phyloP scores from a whole-genome alignment of 352 stramenopile species.

The Pythium dissotocum region DNA sequence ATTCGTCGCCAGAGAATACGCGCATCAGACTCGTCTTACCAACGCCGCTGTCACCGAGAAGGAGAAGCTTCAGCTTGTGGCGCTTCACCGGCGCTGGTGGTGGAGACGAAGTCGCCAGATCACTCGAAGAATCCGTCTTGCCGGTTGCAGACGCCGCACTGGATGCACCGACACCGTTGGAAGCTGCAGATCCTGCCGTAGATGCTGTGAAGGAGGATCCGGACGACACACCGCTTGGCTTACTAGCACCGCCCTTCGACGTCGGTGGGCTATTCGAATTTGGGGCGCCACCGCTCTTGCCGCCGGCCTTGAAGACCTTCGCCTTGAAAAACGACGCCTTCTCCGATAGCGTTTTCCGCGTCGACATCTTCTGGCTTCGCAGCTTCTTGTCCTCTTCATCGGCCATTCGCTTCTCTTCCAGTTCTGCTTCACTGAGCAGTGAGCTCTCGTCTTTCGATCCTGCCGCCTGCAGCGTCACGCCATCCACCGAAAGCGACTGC shows the following conservation, averaged over 20 bases:
- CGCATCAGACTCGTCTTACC: conserved; percentile 93
- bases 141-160: conserved; percentile 4
- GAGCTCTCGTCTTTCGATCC: conserved; percentile 32
- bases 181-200: not conserved
- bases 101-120: conserved; percentile 7
- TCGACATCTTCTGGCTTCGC: conserved; percentile 69
- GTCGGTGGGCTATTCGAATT: conserved; percentile 1
- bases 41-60: conserved; percentile 91
- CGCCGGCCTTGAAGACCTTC: conserved; percentile 66
- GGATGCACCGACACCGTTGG: not conserved
- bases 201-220: conserved; percentile 2
- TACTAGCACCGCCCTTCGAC: not conserved
- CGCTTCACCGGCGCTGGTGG: conserved; percentile 52
- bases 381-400: conserved; percentile 86
- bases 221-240: not conserved
- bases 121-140: conserved; percentile 26
- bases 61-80: conserved; percentile 89
- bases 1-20: conserved; percentile 92
- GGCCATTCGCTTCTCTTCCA: conserved; percentile 88
- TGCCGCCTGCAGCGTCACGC: conserved; percentile 23
- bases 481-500: conserved; percentile 64
- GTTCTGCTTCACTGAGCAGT: conserved; percentile 70
- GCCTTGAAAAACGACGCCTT: conserved; percentile 73
- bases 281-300: not conserved
- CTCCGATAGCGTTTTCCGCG: conserved; percentile 59